phyloP scores from a whole-genome alignment of 495 filamentous ascomycete genomes.

The Podospora tetraspora region DNA sequence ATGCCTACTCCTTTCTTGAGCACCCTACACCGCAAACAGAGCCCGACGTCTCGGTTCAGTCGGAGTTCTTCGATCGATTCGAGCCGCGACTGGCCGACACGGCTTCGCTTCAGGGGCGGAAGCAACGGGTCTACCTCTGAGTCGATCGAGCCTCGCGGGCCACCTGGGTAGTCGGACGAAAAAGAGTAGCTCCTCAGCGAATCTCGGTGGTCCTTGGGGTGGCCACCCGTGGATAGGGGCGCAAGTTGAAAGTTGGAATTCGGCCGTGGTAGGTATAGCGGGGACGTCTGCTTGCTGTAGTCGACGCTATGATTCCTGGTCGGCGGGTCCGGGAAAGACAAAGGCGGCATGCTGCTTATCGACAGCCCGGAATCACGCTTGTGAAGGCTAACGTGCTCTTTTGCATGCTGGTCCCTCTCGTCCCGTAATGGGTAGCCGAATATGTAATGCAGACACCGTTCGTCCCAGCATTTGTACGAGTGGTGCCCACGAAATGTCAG shows the following conservation, averaged over 20 bases:
- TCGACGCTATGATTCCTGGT: conserved; percentile 29
- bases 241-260: conserved; percentile 35
- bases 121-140: conserved; percentile 47
- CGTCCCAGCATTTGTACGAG: conserved; percentile 48
- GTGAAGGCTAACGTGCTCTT: conserved; percentile 35
- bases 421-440: conserved; percentile 44
- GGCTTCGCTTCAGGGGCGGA: conserved; percentile 44
- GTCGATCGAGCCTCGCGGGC: conserved; percentile 40
- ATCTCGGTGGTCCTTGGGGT: conserved; percentile 40
- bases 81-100: conserved; percentile 43
- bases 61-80: conserved; percentile 48
- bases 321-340: conserved; percentile 34
- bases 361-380: conserved; percentile 45
- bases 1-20: conserved; percentile 37
- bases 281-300: conserved; percentile 32
- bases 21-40: conserved; percentile 43
- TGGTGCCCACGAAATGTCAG: conserved; percentile 34
- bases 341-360: conserved; percentile 33
- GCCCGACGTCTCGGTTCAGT: conserved; percentile 39
- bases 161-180: conserved; percentile 34
- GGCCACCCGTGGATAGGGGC: conserved; percentile 32
- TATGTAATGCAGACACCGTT: conserved; percentile 47
- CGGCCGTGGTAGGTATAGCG: conserved; percentile 38
- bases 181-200: conserved; percentile 42
- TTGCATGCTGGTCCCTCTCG: conserved; percentile 44